Percentiles rank a stretch among this genome's conserved stretches.
Conservation (phyloP, 1,284 basidiomycete genomes). For the Mycosarcoma mackinlayi region DNA sequence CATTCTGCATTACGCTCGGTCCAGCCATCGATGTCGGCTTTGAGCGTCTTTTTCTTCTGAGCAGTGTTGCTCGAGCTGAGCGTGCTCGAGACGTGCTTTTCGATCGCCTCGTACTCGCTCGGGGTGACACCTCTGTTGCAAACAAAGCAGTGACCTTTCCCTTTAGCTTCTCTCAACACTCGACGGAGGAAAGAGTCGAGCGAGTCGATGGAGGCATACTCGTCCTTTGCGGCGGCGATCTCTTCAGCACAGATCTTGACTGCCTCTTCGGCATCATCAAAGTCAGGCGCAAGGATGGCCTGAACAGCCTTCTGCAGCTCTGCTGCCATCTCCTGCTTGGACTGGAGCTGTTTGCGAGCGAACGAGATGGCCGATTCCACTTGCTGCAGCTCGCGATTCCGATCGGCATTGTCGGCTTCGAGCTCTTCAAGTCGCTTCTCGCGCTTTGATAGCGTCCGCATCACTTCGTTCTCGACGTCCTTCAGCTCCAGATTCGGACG, state of each 20-base stretch:
- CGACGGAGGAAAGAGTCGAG: conserved; percentile 74
- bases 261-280: conserved; percentile 72
- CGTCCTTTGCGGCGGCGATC: conserved; percentile 66
- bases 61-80: conserved; percentile 68
- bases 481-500: conserved; percentile 75
- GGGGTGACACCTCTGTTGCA: conserved; percentile 80
- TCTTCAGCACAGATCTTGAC: conserved; percentile 74
- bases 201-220: conserved; percentile 65
- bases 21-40: conserved; percentile 72
- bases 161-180: conserved; percentile 75
- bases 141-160: conserved; percentile 78
- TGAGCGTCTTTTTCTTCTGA: conserved; percentile 75
- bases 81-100: conserved; percentile 60
- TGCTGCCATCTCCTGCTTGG: conserved; percentile 70
- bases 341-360: conserved; percentile 72
- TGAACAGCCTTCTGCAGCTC: conserved; percentile 71
- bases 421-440: conserved; percentile 45
- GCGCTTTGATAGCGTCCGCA: conserved; percentile 70
- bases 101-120: conserved; percentile 71
- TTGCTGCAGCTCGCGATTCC: conserved; percentile 50
- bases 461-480: conserved; percentile 79
- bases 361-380: conserved; percentile 55
- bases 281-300: conserved; percentile 70
- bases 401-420: conserved; percentile 38
- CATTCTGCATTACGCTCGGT: conserved; percentile 67